Base-by-base conservation (phyloP, 352 stramenopile species). In the Phytophthora macrochlamydospora region DNA sequence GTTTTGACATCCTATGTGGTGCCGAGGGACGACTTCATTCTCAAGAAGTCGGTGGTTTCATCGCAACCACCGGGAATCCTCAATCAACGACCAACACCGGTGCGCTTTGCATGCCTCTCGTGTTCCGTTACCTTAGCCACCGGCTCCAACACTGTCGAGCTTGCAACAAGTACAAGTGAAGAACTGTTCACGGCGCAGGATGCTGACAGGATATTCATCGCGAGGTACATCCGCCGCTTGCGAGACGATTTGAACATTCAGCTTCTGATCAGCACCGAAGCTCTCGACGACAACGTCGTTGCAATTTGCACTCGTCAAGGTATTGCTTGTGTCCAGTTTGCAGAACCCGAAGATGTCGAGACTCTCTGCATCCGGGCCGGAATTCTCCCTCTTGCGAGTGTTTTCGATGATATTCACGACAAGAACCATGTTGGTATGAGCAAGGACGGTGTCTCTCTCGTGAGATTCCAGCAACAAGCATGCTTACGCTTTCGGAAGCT, bases 261-360 rank as follows among this genome's bases (percentile, higher is more conserved):
- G 8, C 59, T 94, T 14, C 1, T 94, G 3, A 56, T 93, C 6
- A 79, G 68, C 40, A 81, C 76, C 0, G 73, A 90, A 51, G 66
- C 62, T 4, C 55, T 90, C 8, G 69, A 82, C 6, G 73, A 81
- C 40, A 66, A 75, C 7, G 65, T 90, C 9, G 73, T 79, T 2
- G 73, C 75, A 7, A 59, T 64, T 1, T 93, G 82, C 59, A 75
- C 68, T 8, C 71, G 65, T 1, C 66, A 84, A 1, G 58, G 53
- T 9, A 83, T 93, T 28, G 81, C 79, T 13, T 93, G 84, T 38
- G 72, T 93, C 7, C 79, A 91, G 49, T 80, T 80, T 37, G 77
- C 71, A 3, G 86, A 92, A 38, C 56, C 62, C 7, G 69, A 81
- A 42, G 84, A 94, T 46, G 45, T 93, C 0, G 59, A 71, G 1